These are phyloP conservation scores for Tricholoma hemisulphureum DNA, from an alignment of 768 basidiomycete species.

Conservation along the genomic window DNA sequence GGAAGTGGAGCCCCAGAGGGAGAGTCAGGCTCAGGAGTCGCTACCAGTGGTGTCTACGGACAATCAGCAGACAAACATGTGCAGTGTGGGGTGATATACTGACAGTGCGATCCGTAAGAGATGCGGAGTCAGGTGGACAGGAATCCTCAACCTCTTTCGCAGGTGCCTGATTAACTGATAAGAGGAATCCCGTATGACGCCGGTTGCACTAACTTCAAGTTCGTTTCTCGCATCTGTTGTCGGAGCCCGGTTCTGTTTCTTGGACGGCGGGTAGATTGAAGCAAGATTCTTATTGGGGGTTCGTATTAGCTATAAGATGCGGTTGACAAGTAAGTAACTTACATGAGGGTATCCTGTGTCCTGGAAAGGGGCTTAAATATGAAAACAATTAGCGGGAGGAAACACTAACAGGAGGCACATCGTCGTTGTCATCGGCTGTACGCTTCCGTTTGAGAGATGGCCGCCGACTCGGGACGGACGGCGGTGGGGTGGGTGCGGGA, in stretches of 20 bases:
- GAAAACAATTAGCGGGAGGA: slow-evolving; percentile 4
- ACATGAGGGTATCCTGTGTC: slow-evolving; percentile 47
- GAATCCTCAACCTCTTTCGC: neutral
- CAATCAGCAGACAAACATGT: neutral
- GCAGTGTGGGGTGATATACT: neutral
- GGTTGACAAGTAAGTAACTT: slow-evolving; percentile 11
- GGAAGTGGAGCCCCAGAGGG: neutral
- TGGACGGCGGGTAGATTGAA: slow-evolving; percentile 46
- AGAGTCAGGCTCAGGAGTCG: neutral
- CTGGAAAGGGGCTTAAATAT: slow-evolving; percentile 19
- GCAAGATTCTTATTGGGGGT: slow-evolving; percentile 40
- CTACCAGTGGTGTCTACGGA: neutral
- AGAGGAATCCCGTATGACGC: neutral
- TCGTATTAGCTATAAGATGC: neutral
- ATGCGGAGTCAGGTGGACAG: neutral
- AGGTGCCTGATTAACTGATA: neutral
- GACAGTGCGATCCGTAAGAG: neutral
- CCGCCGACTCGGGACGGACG: neutral
- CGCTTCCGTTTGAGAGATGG: slow-evolving; percentile 31
- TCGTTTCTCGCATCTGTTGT: slow-evolving; percentile 28
- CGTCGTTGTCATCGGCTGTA: slow-evolving; percentile 22
- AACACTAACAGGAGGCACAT: slow-evolving; percentile 13
- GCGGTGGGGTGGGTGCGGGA: neutral
- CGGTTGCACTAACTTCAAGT: slow-evolving; percentile 19
- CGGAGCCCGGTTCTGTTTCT: slow-evolving; percentile 43